Conservation (phyloP, 2,329 filamentous ascomycete genomes). For the Ophiocordyceps camponoti-saundersi region DNA sequence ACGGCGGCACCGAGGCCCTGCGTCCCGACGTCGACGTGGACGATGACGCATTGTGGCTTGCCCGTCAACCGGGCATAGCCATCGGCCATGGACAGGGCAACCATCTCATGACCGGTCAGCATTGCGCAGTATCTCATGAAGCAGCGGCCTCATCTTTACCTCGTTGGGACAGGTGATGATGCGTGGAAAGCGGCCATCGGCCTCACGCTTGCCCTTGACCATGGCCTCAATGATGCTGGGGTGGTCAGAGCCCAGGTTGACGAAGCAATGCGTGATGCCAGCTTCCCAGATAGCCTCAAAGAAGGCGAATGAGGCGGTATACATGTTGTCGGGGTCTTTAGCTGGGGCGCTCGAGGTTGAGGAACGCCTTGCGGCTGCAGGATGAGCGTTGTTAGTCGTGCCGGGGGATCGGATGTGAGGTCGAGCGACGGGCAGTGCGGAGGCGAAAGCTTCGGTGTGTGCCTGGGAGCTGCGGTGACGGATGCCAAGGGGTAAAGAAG, state of each 20-base stretch:
- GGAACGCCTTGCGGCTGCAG: conserved; percentile 1
- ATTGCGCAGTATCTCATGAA: no score
- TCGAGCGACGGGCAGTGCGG: neutral
- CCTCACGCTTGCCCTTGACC: conserved; percentile 56
- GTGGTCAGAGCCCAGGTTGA: conserved; percentile 56
- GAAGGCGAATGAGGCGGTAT: conserved; percentile 67
- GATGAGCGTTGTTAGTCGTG: neutral
- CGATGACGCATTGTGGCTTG: conserved; percentile 59
- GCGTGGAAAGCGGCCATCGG: conserved; percentile 44
- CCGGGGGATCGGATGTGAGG: neutral
- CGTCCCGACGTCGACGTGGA: conserved; percentile 70
- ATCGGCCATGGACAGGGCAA: conserved; percentile 71
- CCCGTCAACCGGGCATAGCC: conserved; percentile 59
- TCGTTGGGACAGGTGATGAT: conserved; percentile 72
- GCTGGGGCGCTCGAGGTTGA: conserved; percentile 4
- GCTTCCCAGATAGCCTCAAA: conserved; percentile 67
- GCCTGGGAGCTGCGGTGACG: neutral
- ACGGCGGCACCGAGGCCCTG: conserved; percentile 63
- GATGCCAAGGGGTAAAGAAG: neutral
- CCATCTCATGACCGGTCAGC: conserved; percentile 38
- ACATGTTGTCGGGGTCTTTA: conserved; percentile 22
- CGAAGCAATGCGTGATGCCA: conserved; percentile 40
- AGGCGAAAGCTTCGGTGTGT: neutral
- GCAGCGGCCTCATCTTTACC: conserved; percentile 22
- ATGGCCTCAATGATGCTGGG: conserved; percentile 69